These are phyloP conservation scores for Sugiyamaella smithiae DNA, from an alignment of 805 yeast species.

Conservation along the genomic window DNA sequence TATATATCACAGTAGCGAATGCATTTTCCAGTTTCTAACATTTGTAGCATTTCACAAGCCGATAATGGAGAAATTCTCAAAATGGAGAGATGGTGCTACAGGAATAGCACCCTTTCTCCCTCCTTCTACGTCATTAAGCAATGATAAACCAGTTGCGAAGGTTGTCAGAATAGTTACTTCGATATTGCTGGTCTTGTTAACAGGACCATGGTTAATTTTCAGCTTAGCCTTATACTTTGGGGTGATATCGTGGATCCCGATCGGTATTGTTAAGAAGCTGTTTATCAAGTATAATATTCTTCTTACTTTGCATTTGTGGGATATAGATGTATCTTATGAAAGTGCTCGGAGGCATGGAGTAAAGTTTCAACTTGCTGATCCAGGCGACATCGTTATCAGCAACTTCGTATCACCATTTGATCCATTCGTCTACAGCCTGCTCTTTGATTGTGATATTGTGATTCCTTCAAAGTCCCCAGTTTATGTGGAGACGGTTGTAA, in stretches of 20 bases:
- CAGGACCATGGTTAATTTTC: conserved; percentile 17
- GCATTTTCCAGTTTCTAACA: too few relatives aligned
- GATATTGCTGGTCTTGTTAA: conserved; percentile 5
- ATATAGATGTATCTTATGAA: conserved; percentile 6
- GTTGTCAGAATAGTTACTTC: neutral
- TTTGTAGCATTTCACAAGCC: too few relatives aligned
- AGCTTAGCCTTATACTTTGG: conserved; percentile 10
- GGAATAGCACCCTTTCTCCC: conserved; percentile 93
- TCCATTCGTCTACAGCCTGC: conserved; percentile 38
- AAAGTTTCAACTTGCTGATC: conserved; percentile 33
- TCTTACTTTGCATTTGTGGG: conserved; percentile 7
- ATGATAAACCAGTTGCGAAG: neutral
- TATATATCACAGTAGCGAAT: too few relatives aligned
- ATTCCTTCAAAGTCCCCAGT: conserved; percentile 31
- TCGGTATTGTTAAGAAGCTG: conserved; percentile 1
- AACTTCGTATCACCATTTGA: conserved; percentile 63
- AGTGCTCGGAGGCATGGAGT: conserved; percentile 3
- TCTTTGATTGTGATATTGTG: conserved; percentile 33
- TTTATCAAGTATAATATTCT: conserved; percentile 7
- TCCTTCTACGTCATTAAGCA: conserved; percentile 17
- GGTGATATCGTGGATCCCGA: conserved; percentile 16
- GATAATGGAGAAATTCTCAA: conserved; percentile 75
- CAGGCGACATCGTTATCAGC: conserved; percentile 51
- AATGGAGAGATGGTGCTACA: conserved; percentile 85
- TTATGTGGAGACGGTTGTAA: conserved; percentile 16